phyloP scores from a whole-genome alignment of 208 protist genomes.

The Leishmania arabica region DNA sequence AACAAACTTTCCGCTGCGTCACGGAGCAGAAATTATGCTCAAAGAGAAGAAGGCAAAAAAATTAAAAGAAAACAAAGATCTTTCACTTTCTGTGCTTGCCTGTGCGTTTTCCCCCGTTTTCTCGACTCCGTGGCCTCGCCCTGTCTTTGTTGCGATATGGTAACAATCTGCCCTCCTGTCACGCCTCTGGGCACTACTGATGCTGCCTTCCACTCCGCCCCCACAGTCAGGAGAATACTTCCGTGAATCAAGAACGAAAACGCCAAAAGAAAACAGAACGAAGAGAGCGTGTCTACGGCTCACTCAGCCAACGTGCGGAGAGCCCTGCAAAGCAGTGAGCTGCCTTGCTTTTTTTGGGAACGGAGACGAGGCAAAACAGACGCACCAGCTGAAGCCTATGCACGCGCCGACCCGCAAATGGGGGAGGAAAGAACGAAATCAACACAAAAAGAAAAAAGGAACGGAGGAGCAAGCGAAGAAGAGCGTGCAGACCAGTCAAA shows the following conservation, averaged over 20 bases:
- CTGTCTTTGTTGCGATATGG: not conserved
- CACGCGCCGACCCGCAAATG: not conserved
- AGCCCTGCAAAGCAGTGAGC: not conserved
- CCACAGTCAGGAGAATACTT: not conserved
- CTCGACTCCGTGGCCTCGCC: not conserved
- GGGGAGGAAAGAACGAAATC: not conserved
- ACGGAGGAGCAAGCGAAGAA: not conserved
- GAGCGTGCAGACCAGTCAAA: not conserved
- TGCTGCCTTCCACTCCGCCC: not conserved
- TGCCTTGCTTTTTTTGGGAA: not conserved
- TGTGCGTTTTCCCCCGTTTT: not conserved
- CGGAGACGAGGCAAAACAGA: not conserved
- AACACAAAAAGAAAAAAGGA: too few species aligned
- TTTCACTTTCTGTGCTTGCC: not conserved
- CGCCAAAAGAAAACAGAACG: not conserved
- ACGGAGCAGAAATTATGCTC: not conserved
- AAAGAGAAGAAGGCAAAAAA: not conserved
- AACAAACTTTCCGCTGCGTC: not conserved
- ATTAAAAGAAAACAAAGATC: not conserved
- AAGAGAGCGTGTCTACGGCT: not conserved
- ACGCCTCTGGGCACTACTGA: not conserved
- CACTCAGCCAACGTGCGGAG: not conserved
- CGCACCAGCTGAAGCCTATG: not conserved
- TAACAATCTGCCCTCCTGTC: not conserved
- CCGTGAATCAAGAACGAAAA: not conserved